A percentile compares a stretch with the other conserved stretches of the same genome.
phyloP scores from a whole-genome alignment of 257 asterid species.

The Datura wrightii region DNA sequence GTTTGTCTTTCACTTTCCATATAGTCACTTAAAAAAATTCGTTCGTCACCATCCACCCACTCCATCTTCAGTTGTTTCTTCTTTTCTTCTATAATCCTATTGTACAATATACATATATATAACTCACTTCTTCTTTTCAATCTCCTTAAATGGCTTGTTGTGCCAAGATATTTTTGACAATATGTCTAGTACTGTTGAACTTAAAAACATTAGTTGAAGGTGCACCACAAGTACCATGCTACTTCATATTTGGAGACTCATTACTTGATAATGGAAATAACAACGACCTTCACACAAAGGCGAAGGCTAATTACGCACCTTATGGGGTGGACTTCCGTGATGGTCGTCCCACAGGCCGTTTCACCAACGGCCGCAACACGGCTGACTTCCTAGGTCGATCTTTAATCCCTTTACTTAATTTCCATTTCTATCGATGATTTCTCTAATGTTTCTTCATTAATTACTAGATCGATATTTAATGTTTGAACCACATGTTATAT shows the following conservation, averaged over 20 bases:
- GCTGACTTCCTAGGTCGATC: slow-evolving; percentile 38
- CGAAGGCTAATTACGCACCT: slow-evolving; percentile 35
- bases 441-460: background rate
- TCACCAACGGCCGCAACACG: slow-evolving; percentile 33
- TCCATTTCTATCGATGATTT: no score
- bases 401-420: no score
- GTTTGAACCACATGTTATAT: background rate
- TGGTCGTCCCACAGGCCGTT: slow-evolving; percentile 32
- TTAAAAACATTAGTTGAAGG: slow-evolving; percentile 11
- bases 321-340: slow-evolving; percentile 39
- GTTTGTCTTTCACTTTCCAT: background rate
- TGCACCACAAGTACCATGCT: slow-evolving; percentile 38
- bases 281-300: slow-evolving; percentile 29
- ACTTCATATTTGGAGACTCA: slow-evolving; percentile 39
- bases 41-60: background rate
- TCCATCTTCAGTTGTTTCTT: background rate
- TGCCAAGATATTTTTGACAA: background rate
- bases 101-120: background rate
- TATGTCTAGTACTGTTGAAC: background rate
- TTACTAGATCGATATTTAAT: no score
- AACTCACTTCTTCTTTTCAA: background rate
- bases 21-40: background rate
- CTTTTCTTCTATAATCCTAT: background rate
- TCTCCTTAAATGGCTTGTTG: background rate
- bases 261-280: slow-evolving; percentile 40